These are phyloP conservation scores for Vitis rotundifolia DNA, from an alignment of 164 flowering plant genomes.

Conservation along the genomic window DNA sequence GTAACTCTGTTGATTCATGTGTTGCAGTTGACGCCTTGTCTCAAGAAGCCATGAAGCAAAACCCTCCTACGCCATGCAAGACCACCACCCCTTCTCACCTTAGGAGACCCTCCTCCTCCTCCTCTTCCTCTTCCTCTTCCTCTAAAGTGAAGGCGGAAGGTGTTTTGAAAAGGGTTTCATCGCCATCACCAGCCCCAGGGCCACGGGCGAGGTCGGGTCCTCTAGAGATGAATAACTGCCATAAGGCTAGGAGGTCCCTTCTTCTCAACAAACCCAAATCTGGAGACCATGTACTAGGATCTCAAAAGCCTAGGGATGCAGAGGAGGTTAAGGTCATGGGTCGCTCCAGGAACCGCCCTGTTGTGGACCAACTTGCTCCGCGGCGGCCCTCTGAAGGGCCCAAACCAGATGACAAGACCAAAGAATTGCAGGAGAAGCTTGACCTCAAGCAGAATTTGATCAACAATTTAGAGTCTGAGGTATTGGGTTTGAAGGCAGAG, in stretches of 20 bases:
- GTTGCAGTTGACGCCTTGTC: constrained; percentile 26
- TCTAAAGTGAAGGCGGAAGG: constrained; percentile 15
- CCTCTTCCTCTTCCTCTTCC: constrained; percentile 1
- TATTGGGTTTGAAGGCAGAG: constrained; percentile 38
- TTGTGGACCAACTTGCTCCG: constrained; percentile 41
- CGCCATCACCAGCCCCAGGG: constrained; percentile 22
- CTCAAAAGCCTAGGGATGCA: constrained; percentile 28
- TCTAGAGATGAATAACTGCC: constrained; percentile 23
- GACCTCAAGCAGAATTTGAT: constrained; percentile 38
- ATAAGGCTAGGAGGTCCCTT: constrained; percentile 31
- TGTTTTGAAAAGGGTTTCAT: background rate
- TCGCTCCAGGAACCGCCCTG: constrained; percentile 23
- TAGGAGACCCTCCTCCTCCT: constrained; percentile 3
- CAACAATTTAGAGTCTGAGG: constrained; percentile 46
- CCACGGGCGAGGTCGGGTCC: constrained; percentile 28
- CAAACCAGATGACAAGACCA: constrained; percentile 27
- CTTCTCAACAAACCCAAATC: constrained; percentile 33
- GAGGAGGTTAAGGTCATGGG: constrained; percentile 27
- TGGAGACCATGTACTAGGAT: constrained; percentile 23
- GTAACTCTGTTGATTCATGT: too few species aligned
- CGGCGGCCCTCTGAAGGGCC: constrained; percentile 12
- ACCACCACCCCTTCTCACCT: constrained; percentile 32
- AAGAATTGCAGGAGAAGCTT: constrained; percentile 42
- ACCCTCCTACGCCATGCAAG: background rate
- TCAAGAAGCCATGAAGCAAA: constrained; percentile 24